Evolutionary conservation across 257 asterid species (phyloP).

Genomic region (Cordia subcordata): DNA sequence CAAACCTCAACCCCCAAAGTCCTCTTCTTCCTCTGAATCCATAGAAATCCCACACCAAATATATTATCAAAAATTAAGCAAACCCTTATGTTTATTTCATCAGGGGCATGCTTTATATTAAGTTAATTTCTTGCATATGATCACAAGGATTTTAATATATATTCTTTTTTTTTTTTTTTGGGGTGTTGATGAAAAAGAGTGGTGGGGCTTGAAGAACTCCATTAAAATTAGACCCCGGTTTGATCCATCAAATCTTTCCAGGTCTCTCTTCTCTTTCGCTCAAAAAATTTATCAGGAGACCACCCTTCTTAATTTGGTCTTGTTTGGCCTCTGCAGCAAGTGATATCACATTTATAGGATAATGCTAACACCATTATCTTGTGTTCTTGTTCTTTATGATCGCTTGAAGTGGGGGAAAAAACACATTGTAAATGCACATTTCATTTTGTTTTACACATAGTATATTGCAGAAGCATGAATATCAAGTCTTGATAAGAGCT

Average conservation of each 20-base stretch:
- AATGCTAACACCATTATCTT: conserved; percentile 3
- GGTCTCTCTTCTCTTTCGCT: background rate
- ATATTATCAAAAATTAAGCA: conserved; percentile 24
- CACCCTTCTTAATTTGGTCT: background rate
- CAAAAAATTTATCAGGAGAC: background rate
- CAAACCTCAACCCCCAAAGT: conserved; percentile 31
- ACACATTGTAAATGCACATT: background rate
- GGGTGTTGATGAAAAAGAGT: conserved; percentile 14
- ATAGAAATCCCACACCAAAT: background rate
- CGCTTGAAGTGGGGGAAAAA: background rate
- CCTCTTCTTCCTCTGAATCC: conserved; percentile 27
- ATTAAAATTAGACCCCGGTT: conserved; percentile 37
- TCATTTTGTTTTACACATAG: background rate
- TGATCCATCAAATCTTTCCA: conserved; percentile 38
- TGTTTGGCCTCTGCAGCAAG: conserved; percentile 5
- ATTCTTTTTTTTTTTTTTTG: too few species aligned
- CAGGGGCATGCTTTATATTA: too few species aligned
- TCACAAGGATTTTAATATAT: too few species aligned
- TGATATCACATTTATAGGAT: background rate
- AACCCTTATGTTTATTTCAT: too few species aligned
- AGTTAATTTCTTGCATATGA: too few species aligned
- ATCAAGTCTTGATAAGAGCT: background rate
- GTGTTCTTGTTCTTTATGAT: conserved; percentile 1
- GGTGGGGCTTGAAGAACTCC: conserved; percentile 23
- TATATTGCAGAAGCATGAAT: background rate